Base-by-base conservation (phyloP, 75 land plant genomes). In the Selaginella moellendorffii region DNA sequence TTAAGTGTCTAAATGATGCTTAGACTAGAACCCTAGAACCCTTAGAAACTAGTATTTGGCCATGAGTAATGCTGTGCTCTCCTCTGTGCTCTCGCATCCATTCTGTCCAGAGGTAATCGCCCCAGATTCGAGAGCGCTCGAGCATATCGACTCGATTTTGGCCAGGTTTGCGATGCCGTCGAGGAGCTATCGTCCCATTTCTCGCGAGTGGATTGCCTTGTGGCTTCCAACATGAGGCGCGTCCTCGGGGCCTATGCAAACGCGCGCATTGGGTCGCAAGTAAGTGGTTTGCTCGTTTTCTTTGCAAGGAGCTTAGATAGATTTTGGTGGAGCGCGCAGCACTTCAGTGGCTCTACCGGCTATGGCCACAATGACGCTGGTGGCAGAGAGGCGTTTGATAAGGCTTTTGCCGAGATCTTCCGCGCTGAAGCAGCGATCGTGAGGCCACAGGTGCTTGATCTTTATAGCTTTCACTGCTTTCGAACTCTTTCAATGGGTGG, bases 311-410 rank as follows among this genome's bases (percentile, higher is more conserved):
- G 2, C n/a, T 21, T 2, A 21, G 5, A 9, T 19, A 56, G 24
- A 56, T 8, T 56, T 56, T 19, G 25, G 2, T 56, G 5, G 8
- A 8, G 24, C n/a, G 2, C 19, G 21, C 21, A 21, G 97, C 88
- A 87, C 65, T 91, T 91, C 69, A 80, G 77, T 68, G 97, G 97
- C 29, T 73, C 78, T 63, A 91, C 93, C 62, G 97, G 97, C 1
- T 91, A 91, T 85, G 97, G 97, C 29, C 97, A 91, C 72, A 86
- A 84, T 67, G 97, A 91, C 67, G 82, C 86, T 24, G 93, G 97
- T 52, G 97, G 97, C 28, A 79, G 93, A 8, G 88, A 84, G 70
- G 86, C 92, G 46, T 82, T 91, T 60, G 97, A 91, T 65, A 66
- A 63, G 26, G 86, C 78, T 21, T 87, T 91, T 79, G 97, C 97